Evolutionary conservation across 2,329 filamentous ascomycete genomes (phyloP).

Genomic region (Ciborinia camelliae): DNA sequence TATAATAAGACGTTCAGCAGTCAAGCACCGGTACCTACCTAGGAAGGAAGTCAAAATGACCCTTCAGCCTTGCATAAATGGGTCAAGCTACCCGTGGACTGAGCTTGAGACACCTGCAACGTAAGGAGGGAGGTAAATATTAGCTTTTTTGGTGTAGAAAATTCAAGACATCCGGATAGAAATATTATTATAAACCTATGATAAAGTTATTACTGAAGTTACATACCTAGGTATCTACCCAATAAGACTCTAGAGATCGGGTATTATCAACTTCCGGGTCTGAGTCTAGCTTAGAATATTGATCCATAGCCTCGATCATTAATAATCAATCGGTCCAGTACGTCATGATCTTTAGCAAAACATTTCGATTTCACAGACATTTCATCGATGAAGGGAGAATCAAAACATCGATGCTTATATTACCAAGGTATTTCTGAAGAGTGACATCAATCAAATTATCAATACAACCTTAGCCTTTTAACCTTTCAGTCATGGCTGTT

Average conservation of each 20-base stretch:
- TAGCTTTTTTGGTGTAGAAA: too few species aligned
- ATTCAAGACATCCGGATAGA: background rate
- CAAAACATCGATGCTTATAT: too few species aligned
- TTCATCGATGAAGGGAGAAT: constrained; percentile 4
- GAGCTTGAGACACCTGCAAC: background rate
- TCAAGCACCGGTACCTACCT: too few species aligned
- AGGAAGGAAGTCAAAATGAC: background rate
- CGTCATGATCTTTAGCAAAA: background rate
- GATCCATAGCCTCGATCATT: background rate
- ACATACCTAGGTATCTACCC: too few species aligned
- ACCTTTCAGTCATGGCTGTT: background rate
- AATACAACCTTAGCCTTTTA: too few species aligned
- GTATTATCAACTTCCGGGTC: background rate
- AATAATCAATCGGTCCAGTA: background rate
- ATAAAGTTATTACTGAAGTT: too few species aligned
- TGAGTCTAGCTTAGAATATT: background rate
- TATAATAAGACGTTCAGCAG: too few species aligned
- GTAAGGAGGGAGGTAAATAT: too few species aligned
- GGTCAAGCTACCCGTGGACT: too few species aligned
- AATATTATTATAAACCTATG: too few species aligned
- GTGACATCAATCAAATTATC: too few species aligned
- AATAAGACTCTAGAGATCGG: background rate
- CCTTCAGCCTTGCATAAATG: constrained; percentile 11
- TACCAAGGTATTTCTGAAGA: too few species aligned
- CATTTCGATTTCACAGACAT: constrained; percentile 5